Conservation (phyloP, 1,284 basidiomycete species). For the Apiotrichum domesticum region DNA sequence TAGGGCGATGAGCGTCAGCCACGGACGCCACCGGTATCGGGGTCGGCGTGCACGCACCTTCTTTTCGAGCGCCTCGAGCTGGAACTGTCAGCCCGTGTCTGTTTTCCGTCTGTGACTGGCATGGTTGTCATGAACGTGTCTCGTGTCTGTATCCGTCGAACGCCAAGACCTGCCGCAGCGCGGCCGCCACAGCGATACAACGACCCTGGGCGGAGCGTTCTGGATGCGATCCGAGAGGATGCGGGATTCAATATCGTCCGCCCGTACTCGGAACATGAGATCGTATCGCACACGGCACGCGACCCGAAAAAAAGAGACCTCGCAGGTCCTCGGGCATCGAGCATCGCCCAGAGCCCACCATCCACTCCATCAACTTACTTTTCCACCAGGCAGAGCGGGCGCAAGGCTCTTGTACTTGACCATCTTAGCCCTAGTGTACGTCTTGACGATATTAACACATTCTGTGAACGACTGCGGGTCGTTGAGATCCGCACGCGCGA, state of each 20-base stretch:
- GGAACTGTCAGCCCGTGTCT: background rate
- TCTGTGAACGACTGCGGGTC: slow-evolving; percentile 13
- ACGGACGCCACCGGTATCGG: no score
- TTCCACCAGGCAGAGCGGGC: slow-evolving; percentile 21
- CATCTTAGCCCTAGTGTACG: slow-evolving; percentile 24
- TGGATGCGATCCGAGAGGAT: no score
- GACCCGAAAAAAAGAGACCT: no score
- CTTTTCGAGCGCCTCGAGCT: slow-evolving; percentile 21
- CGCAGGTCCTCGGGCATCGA: background rate
- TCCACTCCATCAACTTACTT: slow-evolving; percentile 17
- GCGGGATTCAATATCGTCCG: no score
- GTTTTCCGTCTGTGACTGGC: no score
- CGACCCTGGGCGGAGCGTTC: slow-evolving; percentile 17
- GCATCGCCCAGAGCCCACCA: background rate
- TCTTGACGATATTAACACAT: slow-evolving; percentile 25
- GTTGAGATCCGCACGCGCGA: slow-evolving; percentile 19
- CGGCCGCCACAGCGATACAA: slow-evolving; percentile 21
- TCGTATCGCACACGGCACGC: no score
- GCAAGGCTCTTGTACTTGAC: slow-evolving; percentile 21
- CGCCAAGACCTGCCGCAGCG: no score
- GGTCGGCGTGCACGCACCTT: slow-evolving; percentile 6
- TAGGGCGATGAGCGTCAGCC: no score
- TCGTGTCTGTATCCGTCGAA: no score
- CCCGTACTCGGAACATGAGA: no score
- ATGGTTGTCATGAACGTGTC: no score